Evolutionary conservation across 129 eudicot genomes (phyloP), one percentile per base, ranked within the genome.

Genomic region (Chrysanthemum lavandulifolium): DNA sequence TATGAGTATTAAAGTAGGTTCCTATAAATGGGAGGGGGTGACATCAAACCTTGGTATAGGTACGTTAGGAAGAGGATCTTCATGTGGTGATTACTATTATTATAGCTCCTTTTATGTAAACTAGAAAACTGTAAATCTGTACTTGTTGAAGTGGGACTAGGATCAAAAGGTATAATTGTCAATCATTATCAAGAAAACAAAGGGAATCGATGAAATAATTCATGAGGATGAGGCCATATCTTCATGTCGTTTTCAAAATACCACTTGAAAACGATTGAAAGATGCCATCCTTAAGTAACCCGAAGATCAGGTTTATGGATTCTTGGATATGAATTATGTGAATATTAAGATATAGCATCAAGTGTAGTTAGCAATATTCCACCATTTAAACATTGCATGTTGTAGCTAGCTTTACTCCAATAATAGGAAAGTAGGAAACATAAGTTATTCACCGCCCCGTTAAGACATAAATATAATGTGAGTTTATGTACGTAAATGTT

Each of bases 141-240:
- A 57, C 67, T 79, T 71, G 67, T 75, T 36, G 61, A 76, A 65
- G 82, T 79, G 84, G 86, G 81, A 73, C 71, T 50, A 65, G 31
- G 70, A 57, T 70, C 36, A 78, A 78, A 71, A 78, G 81, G 59
- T 71, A 72, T 65, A 21, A 76, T 72, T 57, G 83, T 76, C 79
- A 76, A 65, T 79, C 83, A 67, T 77, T 71, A 71, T 80, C 81
- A 55, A 62, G 68, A 75, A 75, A 66, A 74, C 85, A 81, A 80
- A 82, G 84, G 71, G 83, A 80, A 80, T 82, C 81, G 73, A 75
- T 68, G 76, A 80, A 84, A 84, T 86, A 73, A 80, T 74, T 84
- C 53, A 40, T 70, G 66, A n/a, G 51, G 80, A 81, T 79, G 81
- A 76, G 82, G 73, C 72, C 54, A 73, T 80, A 79, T 79, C 81